Conservation (phyloP, 23 red algal genomes). For the Chondrus crispus region DNA sequence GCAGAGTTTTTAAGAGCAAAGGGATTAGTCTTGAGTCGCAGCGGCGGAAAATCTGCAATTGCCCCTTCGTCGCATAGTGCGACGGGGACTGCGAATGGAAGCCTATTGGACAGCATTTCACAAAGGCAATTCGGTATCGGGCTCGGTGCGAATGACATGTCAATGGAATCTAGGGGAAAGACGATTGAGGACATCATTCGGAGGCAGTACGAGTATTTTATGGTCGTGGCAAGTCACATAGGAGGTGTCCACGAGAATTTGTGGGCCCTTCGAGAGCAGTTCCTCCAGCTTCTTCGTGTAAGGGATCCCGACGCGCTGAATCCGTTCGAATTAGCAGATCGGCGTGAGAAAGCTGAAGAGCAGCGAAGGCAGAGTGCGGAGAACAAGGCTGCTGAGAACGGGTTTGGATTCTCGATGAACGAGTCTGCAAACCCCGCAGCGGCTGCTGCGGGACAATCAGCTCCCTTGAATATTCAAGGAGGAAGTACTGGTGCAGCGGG, state of each 20-base stretch:
- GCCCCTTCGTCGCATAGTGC: too few species aligned
- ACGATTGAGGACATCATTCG: conserved; percentile 72
- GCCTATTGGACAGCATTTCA: conserved; percentile 15
- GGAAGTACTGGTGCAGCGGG: too few species aligned
- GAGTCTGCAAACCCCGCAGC: too few species aligned
- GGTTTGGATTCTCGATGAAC: too few species aligned
- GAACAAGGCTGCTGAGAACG: conserved; percentile 16
- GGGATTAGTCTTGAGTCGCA: conserved; percentile 30
- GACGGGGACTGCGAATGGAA: neutral
- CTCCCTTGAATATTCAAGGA: too few species aligned
- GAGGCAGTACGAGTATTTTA: conserved; percentile 74
- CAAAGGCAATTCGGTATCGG: conserved; percentile 39
- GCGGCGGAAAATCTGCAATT: neutral
- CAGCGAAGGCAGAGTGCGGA: conserved; percentile 20
- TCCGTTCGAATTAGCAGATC: conserved; percentile 62
- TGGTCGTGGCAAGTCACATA: conserved; percentile 69
- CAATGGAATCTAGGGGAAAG: conserved; percentile 9
- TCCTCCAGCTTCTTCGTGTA: conserved; percentile 2
- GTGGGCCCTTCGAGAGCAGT: conserved; percentile 33
- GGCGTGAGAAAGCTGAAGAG: conserved; percentile 57
- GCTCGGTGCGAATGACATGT: neutral
- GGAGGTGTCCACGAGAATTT: conserved; percentile 56
- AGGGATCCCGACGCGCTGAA: conserved; percentile 48
- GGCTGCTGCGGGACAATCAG: too few species aligned
- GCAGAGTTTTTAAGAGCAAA: conserved; percentile 50